Evolutionary conservation across 1,139 yeast species (phyloP).

Genomic region (Zhuliangozyma blackwelliae): DNA sequence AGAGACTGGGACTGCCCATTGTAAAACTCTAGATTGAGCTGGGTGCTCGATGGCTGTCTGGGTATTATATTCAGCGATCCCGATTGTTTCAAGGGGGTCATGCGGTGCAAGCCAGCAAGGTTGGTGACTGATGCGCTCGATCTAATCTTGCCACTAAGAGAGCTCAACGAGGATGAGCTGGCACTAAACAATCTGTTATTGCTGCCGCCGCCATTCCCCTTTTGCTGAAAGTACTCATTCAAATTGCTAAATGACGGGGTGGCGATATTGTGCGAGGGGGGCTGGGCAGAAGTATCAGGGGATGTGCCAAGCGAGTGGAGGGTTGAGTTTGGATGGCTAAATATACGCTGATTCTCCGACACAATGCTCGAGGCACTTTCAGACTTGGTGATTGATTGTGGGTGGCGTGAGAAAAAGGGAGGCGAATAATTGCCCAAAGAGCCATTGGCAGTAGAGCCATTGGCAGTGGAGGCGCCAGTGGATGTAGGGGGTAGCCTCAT

Average conservation of each 20-base stretch:
- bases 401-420: slow-evolving; percentile 1
- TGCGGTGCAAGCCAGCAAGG: slow-evolving; percentile 25
- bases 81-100: slow-evolving; percentile 37
- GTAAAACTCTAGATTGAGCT: slow-evolving; percentile 28
- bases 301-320: slow-evolving; percentile 30
- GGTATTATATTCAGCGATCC: slow-evolving; percentile 6
- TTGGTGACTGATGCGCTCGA: slow-evolving; percentile 18
- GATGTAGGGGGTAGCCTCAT: slow-evolving; percentile 7
- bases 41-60: slow-evolving; percentile 15
- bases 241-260: slow-evolving; percentile 26
- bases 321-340: slow-evolving; percentile 17
- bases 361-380: slow-evolving; percentile 10
- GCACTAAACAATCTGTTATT: slow-evolving; percentile 17
- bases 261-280: slow-evolving; percentile 4
- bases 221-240: slow-evolving; percentile 28
- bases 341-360: slow-evolving; percentile 13
- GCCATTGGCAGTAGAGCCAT: too few relatives aligned
- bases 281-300: slow-evolving; percentile 19
- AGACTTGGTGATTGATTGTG: slow-evolving; percentile 7
- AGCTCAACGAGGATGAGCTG: slow-evolving; percentile 21
- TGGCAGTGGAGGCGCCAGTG: too few relatives aligned
- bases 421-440: slow-evolving; percentile 5
- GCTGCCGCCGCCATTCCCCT: slow-evolving; percentile 11
- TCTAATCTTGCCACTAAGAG: slow-evolving; percentile 21
- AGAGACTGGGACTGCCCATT: slow-evolving; percentile 2